Conservation (phyloP, 2,329 filamentous ascomycete species). For the Calonectria crousiana region DNA sequence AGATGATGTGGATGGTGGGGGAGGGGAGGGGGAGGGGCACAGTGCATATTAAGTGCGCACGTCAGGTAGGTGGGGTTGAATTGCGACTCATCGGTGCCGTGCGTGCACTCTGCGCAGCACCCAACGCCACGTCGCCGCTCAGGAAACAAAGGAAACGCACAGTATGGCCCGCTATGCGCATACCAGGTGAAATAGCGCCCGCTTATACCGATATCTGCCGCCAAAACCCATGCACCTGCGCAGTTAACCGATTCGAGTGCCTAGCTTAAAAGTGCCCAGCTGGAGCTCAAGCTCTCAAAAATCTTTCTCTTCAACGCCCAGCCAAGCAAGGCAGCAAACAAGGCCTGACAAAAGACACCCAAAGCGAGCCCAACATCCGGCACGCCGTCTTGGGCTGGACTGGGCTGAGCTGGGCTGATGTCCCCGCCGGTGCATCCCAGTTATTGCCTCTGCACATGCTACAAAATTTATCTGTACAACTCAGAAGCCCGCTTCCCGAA, state of each 20-base stretch:
- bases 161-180: slow-evolving; percentile 44
- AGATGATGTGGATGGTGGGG: slow-evolving; percentile 50
- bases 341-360: not conserved
- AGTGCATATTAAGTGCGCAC: slow-evolving; percentile 49
- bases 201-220: slow-evolving; percentile 42
- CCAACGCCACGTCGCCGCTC: slow-evolving; percentile 19
- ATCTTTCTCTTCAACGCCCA: slow-evolving; percentile 14
- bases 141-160: slow-evolving; percentile 31
- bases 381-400: slow-evolving; percentile 15
- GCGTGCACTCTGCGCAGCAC: not conserved
- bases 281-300: slow-evolving; percentile 18
- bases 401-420: not conserved
- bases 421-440: not conserved
- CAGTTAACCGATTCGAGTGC: not conserved
- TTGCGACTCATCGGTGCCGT: not conserved
- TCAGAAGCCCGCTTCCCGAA: not conserved
- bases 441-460: not conserved
- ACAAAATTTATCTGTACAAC: not conserved
- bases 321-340: slow-evolving; percentile 7
- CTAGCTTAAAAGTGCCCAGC: slow-evolving; percentile 32
- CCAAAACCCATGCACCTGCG: slow-evolving; percentile 12
- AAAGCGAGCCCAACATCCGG: slow-evolving; percentile 9
- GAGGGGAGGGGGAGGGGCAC: slow-evolving; percentile 49
- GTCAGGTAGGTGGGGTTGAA: slow-evolving; percentile 16
- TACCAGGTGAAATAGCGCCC: slow-evolving; percentile 43